Conservation (phyloP, 345 rosid species). For the Eucalyptus lansdowneana region DNA sequence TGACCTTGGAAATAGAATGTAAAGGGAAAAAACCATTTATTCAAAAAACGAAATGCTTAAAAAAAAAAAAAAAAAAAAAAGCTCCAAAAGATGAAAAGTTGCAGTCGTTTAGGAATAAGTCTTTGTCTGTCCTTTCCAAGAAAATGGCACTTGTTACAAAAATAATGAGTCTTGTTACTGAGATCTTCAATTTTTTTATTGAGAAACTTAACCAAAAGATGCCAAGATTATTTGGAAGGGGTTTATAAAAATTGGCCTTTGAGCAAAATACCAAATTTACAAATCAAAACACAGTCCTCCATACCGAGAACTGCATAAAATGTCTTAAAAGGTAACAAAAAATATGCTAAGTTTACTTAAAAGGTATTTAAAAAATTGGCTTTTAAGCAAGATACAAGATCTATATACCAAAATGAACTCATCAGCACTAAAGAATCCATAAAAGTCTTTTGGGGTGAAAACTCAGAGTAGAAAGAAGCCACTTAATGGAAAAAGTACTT, state of each 20-base stretch:
- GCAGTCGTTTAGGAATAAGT: neutral
- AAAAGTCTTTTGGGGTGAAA: neutral
- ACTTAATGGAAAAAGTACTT: neutral
- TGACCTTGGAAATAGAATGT: neutral
- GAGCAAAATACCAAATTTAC: neutral
- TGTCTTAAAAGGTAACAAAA: neutral
- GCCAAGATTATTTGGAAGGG: neutral
- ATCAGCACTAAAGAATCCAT: neutral
- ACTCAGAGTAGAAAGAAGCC: neutral
- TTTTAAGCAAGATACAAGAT: neutral
- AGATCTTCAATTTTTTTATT: neutral
- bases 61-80: no score
- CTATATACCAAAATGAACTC: neutral
- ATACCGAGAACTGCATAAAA: neutral
- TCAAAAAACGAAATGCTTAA: neutral
- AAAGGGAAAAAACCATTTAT: neutral
- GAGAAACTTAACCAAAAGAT: neutral
- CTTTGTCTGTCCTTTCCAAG: neutral
- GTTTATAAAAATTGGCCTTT: neutral
- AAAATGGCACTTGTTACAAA: neutral
- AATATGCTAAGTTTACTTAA: neutral
- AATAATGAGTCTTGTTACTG: neutral
- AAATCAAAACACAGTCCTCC: neutral
- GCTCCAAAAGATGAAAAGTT: neutral
- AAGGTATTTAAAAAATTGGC: neutral